Evolutionary conservation across 305 asterid species (phyloP).

Genomic region (Ilex paraguariensis): DNA sequence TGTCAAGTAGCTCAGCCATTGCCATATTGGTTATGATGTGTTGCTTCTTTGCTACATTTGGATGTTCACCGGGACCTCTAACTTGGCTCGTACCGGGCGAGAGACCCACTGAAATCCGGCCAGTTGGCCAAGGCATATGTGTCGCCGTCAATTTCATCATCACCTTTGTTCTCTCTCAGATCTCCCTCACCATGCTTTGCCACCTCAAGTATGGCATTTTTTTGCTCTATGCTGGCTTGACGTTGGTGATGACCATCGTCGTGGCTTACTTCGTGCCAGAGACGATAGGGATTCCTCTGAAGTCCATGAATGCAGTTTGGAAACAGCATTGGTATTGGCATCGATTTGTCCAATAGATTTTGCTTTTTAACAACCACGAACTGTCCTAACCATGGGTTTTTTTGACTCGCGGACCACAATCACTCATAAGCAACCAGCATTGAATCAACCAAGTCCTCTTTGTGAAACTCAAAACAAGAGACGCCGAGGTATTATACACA

Average conservation of each 20-base stretch:
- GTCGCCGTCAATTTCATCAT: background rate
- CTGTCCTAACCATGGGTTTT: too few relatives aligned
- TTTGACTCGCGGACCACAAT: too few relatives aligned
- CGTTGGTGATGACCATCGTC: background rate
- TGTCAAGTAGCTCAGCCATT: background rate
- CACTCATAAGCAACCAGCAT: too few relatives aligned
- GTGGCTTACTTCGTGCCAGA: background rate
- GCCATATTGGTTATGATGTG: background rate
- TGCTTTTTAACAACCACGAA: too few relatives aligned
- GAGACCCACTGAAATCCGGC: background rate
- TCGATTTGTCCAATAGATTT: background rate
- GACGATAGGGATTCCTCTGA: background rate
- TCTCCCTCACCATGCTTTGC: background rate
- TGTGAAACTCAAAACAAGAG: too few relatives aligned
- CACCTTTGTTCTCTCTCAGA: background rate
- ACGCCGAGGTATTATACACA: too few relatives aligned
- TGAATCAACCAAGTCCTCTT: too few relatives aligned
- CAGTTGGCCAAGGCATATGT: background rate
- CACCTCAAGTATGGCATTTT: background rate
- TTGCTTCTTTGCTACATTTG: background rate
- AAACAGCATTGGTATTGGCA: background rate
- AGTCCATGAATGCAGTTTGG: background rate
- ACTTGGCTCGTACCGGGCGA: conserved; percentile 3
- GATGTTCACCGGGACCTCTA: conserved; percentile 3
- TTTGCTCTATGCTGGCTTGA: background rate